A percentile compares a stretch with the other conserved stretches of the same genome.
phyloP scores from a whole-genome alignment of 192 early-diverging fungal genomes.

The Backusella westeae region DNA sequence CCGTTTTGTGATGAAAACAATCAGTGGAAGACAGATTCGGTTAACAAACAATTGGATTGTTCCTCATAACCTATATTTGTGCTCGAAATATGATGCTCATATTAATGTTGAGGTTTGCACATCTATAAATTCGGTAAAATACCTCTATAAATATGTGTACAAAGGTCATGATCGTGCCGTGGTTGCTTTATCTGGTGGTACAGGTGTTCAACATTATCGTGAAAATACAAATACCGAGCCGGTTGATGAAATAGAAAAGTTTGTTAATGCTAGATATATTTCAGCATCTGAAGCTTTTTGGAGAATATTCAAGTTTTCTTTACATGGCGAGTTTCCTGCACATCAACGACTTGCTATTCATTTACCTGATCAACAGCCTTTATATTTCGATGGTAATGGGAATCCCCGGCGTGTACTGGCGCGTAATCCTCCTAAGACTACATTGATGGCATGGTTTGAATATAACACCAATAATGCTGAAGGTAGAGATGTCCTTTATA shows the following conservation, averaged over 20 bases:
- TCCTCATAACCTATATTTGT: too few species aligned
- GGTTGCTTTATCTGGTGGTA: too few species aligned
- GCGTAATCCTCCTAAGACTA: background rate
- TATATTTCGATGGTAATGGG: background rate
- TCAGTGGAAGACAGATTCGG: too few species aligned
- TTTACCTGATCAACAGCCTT: slow-evolving; percentile 6
- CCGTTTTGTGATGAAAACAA: too few species aligned
- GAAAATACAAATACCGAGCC: too few species aligned
- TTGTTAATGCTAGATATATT: slow-evolving; percentile 23
- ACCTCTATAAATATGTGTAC: background rate
- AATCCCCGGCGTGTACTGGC: background rate
- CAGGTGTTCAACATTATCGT: too few species aligned
- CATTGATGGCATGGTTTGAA: background rate
- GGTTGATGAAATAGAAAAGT: background rate
- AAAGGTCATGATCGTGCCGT: too few species aligned
- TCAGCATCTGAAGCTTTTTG: slow-evolving; percentile 32
- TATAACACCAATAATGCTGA: background rate
- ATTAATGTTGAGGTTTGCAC: background rate
- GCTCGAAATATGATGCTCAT: too few species aligned
- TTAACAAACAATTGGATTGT: too few species aligned
- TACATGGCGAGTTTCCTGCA: slow-evolving; percentile 29
- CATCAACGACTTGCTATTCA: slow-evolving; percentile 27
- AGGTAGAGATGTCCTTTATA: background rate
- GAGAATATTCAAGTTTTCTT: slow-evolving; percentile 28
- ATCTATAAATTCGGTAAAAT: background rate